phyloP scores from a whole-genome alignment of 805 yeast genomes.

The Jamesozyma hellenica region DNA sequence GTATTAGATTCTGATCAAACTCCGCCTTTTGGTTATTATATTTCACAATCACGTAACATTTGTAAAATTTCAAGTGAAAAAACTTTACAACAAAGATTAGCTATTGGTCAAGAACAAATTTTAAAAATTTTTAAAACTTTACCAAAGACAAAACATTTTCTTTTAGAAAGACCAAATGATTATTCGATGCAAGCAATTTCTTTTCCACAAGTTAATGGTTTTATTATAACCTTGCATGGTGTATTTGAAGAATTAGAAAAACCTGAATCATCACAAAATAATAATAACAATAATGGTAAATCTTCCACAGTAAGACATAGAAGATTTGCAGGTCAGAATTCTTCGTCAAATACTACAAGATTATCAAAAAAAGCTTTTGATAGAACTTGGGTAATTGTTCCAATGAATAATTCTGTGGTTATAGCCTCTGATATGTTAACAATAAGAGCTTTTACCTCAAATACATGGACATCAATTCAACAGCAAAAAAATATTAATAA shows the following conservation, averaged over 20 bases:
- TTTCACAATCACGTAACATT: conserved; percentile 68
- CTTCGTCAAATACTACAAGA: conserved; percentile 21
- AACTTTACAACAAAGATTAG: conserved; percentile 48
- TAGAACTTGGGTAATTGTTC: conserved; percentile 66
- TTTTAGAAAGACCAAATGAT: conserved; percentile 49
- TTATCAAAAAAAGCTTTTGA: conserved; percentile 71
- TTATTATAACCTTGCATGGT: conserved; percentile 76
- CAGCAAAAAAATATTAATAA: background rate
- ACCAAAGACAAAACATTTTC: conserved; percentile 71
- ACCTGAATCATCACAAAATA: conserved; percentile 33
- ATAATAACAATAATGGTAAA: conserved; percentile 6
- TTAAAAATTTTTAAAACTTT: conserved; percentile 48
- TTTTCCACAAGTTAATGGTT: conserved; percentile 61
- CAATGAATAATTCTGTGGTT: conserved; percentile 57
- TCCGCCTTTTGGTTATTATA: conserved; percentile 54
- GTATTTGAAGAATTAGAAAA: conserved; percentile 58
- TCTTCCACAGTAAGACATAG: conserved; percentile 14
- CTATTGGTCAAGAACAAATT: conserved; percentile 61
- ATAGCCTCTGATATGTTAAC: conserved; percentile 78
- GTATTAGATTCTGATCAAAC: conserved; percentile 27
- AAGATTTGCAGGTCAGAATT: conserved; percentile 23
- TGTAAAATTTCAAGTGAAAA: conserved; percentile 46
- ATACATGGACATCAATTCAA: conserved; percentile 40
- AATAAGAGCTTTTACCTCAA: conserved; percentile 50
- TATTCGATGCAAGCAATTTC: conserved; percentile 75